These are phyloP conservation scores for Solanum ahanhuiri DNA, from an alignment of 257 asterid genomes.

Conservation along the genomic window DNA sequence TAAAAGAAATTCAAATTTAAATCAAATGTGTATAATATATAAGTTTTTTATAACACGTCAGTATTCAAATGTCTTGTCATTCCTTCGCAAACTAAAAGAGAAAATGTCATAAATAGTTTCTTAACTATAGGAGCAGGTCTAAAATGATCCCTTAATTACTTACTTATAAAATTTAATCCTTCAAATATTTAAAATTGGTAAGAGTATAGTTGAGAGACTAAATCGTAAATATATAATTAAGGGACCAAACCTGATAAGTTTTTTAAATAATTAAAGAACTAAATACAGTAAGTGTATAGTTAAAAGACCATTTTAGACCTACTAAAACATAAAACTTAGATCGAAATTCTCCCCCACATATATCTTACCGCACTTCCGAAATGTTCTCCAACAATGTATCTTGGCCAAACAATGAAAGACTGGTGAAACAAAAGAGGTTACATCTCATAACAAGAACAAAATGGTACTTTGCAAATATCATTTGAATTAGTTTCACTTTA, in stretches of 20 bases:
- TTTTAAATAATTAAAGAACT: too few species aligned
- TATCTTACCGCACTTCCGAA: background rate
- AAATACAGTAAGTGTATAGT: fast-evolving
- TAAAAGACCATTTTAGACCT: too few species aligned
- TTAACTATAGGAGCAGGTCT: too few species aligned
- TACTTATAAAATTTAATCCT: too few species aligned
- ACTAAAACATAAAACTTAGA: too few species aligned
- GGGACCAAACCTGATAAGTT: fast-evolving
- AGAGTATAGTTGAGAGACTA: too few species aligned
- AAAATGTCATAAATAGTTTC: background rate
- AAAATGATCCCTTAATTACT: too few species aligned
- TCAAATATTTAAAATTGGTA: fast-evolving
- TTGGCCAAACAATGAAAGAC: background rate
- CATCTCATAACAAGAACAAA: background rate
- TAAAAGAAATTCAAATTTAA: background rate
- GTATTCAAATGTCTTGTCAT: background rate
- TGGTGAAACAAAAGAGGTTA: background rate
- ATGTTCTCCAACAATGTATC: background rate
- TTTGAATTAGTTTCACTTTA: background rate
- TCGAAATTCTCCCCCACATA: background rate
- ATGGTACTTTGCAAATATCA: background rate
- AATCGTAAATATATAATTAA: too few species aligned
- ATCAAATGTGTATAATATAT: background rate
- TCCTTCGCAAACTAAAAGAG: background rate
- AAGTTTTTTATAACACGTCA: background rate